Conservation (phyloP, 768 basidiomycete species). For the Mycena kentingensis region DNA sequence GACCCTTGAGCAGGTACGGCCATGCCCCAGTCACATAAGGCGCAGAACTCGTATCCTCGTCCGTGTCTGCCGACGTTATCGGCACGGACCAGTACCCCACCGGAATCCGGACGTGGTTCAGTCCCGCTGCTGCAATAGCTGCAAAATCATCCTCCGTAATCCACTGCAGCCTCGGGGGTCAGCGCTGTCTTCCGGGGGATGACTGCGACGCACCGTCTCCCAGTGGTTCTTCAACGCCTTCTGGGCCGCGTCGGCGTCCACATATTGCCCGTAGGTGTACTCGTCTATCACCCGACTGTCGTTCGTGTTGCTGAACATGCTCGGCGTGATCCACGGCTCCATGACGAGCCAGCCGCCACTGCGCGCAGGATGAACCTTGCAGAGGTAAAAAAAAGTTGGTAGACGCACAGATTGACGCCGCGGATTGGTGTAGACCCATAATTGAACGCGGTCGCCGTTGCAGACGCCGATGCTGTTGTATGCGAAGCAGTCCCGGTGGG, state of each 20-base stretch:
- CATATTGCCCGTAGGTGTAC: slow-evolving; percentile 59
- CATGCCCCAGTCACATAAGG: slow-evolving; percentile 54
- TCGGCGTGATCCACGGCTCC: slow-evolving; percentile 82
- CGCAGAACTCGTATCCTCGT: slow-evolving; percentile 30
- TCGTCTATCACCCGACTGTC: slow-evolving; percentile 61
- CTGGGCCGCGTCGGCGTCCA: slow-evolving; percentile 45
- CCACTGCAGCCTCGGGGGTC: slow-evolving; percentile 39
- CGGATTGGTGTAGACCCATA: slow-evolving; percentile 50
- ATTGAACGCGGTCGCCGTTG: slow-evolving; percentile 33
- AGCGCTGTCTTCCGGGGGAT: not conserved
- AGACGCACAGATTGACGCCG: slow-evolving; percentile 61
- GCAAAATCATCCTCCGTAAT: slow-evolving; percentile 71
- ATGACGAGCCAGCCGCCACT: slow-evolving; percentile 69
- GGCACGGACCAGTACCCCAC: slow-evolving; percentile 83
- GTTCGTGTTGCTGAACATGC: slow-evolving; percentile 64
- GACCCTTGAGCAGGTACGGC: slow-evolving; percentile 64
- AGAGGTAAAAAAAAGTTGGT: slow-evolving; percentile 14
- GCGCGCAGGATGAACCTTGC: not conserved
- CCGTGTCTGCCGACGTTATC: slow-evolving; percentile 54
- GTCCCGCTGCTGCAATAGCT: slow-evolving; percentile 63
- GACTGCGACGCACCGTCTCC: slow-evolving; percentile 45
- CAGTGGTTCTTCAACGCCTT: slow-evolving; percentile 54
- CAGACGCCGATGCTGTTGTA: not conserved
- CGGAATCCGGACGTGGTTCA: slow-evolving; percentile 78
- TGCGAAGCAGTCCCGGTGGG: slow-evolving; percentile 24